phyloP scores from a whole-genome alignment of 352 stramenopile species.

The Phytophthora meadii region DNA sequence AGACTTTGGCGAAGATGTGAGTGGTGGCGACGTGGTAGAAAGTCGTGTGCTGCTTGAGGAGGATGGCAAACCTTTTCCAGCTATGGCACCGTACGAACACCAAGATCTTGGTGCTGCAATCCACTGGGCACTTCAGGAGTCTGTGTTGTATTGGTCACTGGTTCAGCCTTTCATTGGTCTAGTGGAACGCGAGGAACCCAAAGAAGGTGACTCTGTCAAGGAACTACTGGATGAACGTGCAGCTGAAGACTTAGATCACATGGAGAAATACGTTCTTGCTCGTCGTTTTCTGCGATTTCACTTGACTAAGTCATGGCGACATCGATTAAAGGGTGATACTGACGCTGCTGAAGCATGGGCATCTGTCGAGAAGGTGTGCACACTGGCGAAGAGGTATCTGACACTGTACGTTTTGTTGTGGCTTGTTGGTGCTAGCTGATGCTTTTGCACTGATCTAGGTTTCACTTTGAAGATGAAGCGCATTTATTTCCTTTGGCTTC shows the following conservation, averaged over 20 bases:
- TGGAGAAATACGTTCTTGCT: conserved; percentile 66
- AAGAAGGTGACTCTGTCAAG: conserved; percentile 3
- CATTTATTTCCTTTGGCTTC: conserved; percentile 69
- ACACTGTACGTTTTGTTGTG: background rate
- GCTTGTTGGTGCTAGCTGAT: too few species aligned
- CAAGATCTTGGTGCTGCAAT: conserved; percentile 84
- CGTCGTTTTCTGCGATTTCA: conserved; percentile 62
- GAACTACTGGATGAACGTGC: conserved; percentile 21
- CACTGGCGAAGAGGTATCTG: conserved; percentile 54
- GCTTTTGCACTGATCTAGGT: conserved; percentile 20
- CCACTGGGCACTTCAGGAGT: conserved; percentile 68
- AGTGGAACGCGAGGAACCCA: conserved; percentile 2
- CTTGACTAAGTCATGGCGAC: conserved; percentile 35
- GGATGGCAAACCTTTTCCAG: conserved; percentile 21
- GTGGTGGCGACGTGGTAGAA: background rate
- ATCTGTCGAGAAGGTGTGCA: conserved; percentile 53
- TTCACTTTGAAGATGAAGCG: conserved; percentile 70
- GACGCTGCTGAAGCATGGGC: conserved; percentile 35
- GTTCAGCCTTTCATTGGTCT: conserved; percentile 37
- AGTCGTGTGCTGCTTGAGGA: conserved; percentile 32
- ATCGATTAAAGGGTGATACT: conserved; percentile 16
- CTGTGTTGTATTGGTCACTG: conserved; percentile 49
- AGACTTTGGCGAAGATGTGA: conserved; percentile 30
- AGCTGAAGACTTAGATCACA: conserved; percentile 53
- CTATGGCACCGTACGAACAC: conserved; percentile 64